These are phyloP conservation scores for Corylus avellana DNA, from an alignment of 306 rosid genomes.

Conservation along the genomic window DNA sequence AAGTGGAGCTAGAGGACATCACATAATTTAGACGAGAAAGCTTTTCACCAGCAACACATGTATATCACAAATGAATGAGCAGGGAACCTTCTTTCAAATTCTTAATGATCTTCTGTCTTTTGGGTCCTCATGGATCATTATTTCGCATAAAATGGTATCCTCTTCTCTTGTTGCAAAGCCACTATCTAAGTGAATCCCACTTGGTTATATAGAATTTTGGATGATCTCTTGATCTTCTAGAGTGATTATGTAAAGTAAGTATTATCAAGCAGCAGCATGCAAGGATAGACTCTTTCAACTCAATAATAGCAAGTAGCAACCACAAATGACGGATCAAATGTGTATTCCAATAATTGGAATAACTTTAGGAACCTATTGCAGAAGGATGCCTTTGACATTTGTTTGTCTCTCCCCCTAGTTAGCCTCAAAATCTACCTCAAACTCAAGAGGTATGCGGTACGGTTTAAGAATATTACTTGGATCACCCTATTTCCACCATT, in stretches of 20 bases:
- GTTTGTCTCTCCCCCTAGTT: neutral
- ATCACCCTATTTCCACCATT: neutral
- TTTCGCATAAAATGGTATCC: neutral
- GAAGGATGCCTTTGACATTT: neutral
- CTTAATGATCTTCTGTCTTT: neutral
- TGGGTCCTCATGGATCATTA: neutral
- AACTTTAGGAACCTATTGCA: neutral
- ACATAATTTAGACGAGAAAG: neutral
- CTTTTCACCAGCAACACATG: neutral
- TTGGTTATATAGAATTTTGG: too few relatives aligned
- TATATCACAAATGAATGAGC: neutral
- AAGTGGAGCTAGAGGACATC: neutral
- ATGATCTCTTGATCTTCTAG: neutral
- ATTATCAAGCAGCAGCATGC: neutral
- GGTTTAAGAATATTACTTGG: neutral
- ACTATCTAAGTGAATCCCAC: neutral
- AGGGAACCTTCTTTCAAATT: neutral
- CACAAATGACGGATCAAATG: neutral
- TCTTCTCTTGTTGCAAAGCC: neutral
- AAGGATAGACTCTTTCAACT: neutral
- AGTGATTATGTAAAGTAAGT: neutral
- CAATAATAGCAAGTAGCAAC: neutral
- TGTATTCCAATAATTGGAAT: neutral
- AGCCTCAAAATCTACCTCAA: neutral
- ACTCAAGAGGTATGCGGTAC: neutral